phyloP scores from a whole-genome alignment of 2,329 filamentous ascomycete species.

The Colletotrichum aenigma region DNA sequence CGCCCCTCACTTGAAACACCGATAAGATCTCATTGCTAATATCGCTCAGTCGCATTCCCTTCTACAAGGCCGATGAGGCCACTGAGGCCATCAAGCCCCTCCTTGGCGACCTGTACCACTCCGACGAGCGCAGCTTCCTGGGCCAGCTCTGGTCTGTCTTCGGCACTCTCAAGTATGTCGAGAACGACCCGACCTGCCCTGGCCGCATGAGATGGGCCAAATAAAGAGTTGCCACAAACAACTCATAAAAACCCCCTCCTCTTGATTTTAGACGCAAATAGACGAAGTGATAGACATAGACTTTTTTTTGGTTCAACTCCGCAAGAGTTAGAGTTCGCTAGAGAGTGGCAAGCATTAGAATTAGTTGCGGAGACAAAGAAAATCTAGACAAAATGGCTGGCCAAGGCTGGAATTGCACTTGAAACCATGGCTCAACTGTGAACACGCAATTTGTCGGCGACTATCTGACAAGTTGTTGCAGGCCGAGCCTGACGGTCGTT shows the following conservation, averaged over 20 bases:
- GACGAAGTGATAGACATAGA: conserved; percentile 4
- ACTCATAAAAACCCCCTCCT: not conserved
- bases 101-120: conserved; percentile 59
- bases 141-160: conserved; percentile 51
- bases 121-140: conserved; percentile 47
- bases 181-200: conserved; percentile 38
- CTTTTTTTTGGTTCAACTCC: not conserved
- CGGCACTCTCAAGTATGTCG: conserved; percentile 52
- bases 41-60: conserved; percentile 51
- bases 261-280: not conserved
- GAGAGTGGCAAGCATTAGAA: not conserved
- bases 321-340: not conserved
- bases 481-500: not conserved
- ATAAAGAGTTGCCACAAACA: not conserved
- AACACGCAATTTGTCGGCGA: not conserved
- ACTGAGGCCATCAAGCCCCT: conserved; percentile 60
- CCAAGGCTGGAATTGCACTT: not conserved
- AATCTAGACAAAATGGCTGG: not conserved
- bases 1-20: not conserved
- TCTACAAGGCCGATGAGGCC: conserved; percentile 65
- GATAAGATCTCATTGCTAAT: not conserved
- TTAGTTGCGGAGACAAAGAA: not conserved
- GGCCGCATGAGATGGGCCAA: conserved; percentile 40
- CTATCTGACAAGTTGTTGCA: not conserved
- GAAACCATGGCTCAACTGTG: not conserved